These are phyloP conservation scores for Cornus controversa DNA, from an alignment of 148 eudicot genomes.

Conservation along the genomic window DNA sequence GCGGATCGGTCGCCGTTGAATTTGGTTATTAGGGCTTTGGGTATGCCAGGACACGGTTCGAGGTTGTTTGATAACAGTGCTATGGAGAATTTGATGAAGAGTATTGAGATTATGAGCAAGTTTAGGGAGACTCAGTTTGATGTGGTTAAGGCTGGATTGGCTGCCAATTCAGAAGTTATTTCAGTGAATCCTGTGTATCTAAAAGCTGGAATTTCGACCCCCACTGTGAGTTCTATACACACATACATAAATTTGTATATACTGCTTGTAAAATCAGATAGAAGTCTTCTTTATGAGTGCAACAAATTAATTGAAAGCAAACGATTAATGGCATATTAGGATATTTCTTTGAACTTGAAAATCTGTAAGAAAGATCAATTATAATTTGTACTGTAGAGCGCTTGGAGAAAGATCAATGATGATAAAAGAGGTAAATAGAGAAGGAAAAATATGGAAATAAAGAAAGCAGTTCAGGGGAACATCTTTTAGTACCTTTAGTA, in stretches of 20 bases:
- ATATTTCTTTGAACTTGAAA: too few relatives aligned
- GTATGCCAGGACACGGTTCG: conserved; percentile 78
- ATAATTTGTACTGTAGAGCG: too few relatives aligned
- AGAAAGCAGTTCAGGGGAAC: too few relatives aligned
- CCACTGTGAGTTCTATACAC: conserved; percentile 37
- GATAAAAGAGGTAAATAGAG: too few relatives aligned
- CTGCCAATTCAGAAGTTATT: conserved; percentile 62
- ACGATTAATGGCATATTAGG: too few relatives aligned
- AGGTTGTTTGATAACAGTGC: conserved; percentile 73
- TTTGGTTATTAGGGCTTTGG: conserved; percentile 60
- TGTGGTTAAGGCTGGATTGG: conserved; percentile 68
- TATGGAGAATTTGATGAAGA: conserved; percentile 82
- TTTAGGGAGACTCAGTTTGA: conserved; percentile 78
- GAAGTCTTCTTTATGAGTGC: too few relatives aligned
- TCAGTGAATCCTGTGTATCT: conserved; percentile 83
- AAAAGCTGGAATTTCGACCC: conserved; percentile 67
- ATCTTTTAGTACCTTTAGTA: too few relatives aligned
- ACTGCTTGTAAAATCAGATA: too few relatives aligned
- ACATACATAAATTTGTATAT: neutral
- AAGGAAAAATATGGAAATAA: too few relatives aligned
- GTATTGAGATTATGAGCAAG: conserved; percentile 59
- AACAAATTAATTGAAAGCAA: too few relatives aligned
- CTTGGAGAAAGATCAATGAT: too few relatives aligned
- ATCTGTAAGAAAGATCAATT: too few relatives aligned
- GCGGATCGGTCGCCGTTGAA: conserved; percentile 87